Evolutionary conservation across 164 flowering plant species (phyloP).

Genomic region (Houttuynia cordata): DNA sequence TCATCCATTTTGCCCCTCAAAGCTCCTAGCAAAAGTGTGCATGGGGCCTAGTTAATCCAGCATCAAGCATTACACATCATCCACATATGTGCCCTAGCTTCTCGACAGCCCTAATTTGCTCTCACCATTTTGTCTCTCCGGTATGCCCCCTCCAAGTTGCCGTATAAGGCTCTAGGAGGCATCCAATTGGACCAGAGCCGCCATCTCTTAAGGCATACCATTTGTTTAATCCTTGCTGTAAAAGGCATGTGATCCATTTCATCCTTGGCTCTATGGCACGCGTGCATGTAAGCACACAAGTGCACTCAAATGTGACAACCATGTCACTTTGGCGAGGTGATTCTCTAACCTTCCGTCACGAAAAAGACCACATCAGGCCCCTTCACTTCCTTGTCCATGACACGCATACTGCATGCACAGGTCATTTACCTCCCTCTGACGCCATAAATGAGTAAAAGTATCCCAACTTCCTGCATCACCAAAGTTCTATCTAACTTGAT

Average conservation of each 20-base stretch:
- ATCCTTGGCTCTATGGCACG: not conserved
- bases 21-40: constrained; percentile 26
- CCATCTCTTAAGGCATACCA: not conserved
- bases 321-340: too few species aligned
- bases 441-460: too few species aligned
- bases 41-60: constrained; percentile 28
- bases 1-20: constrained; percentile 1
- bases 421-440: not conserved
- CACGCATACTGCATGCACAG: not conserved
- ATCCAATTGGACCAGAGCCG: not conserved
- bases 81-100: not conserved
- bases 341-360: too few species aligned
- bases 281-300: not conserved
- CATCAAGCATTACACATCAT: constrained; percentile 26
- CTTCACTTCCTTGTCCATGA: not conserved
- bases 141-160: not conserved
- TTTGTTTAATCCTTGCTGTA: too few species aligned
- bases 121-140: constrained; percentile 19
- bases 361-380: too few species aligned
- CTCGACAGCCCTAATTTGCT: constrained; percentile 1
- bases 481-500: too few species aligned
- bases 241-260: not conserved
- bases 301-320: too few species aligned
- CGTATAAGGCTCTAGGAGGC: not conserved
- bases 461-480: too few species aligned